Conservation (phyloP, 768 basidiomycete genomes). For the Rubroboletus satanas region DNA sequence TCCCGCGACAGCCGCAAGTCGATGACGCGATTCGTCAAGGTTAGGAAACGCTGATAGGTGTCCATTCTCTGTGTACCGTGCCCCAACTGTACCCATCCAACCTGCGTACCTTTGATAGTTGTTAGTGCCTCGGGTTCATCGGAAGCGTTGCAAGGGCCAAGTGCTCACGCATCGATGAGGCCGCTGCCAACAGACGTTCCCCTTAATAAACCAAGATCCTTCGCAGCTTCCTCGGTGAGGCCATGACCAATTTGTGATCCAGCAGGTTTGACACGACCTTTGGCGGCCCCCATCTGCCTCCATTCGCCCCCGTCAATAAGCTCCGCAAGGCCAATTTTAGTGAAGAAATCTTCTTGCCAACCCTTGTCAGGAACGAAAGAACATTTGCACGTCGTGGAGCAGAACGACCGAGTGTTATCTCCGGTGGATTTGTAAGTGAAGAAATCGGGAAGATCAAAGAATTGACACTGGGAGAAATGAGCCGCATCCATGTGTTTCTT, state of each 20-base stretch:
- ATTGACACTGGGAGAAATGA: constrained; percentile 72
- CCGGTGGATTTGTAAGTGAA: constrained; percentile 90
- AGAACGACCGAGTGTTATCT: constrained; percentile 70
- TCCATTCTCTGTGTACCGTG: constrained; percentile 56
- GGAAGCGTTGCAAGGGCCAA: background rate
- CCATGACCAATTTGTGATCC: constrained; percentile 83
- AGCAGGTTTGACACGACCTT: constrained; percentile 70
- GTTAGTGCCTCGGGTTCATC: background rate
- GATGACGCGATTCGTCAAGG: constrained; percentile 71
- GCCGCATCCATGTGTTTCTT: constrained; percentile 78
- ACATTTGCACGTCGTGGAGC: constrained; percentile 96
- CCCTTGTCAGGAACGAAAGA: constrained; percentile 84
- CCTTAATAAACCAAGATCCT: constrained; percentile 77
- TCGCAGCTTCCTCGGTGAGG: constrained; percentile 71
- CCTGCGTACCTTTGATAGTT: constrained; percentile 69
- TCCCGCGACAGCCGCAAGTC: constrained; percentile 91
- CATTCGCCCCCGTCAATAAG: constrained; percentile 63
- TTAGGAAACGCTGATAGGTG: constrained; percentile 53
- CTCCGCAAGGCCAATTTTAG: constrained; percentile 73
- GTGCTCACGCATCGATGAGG: constrained; percentile 85
- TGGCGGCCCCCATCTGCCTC: constrained; percentile 66
- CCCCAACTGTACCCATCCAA: constrained; percentile 95
- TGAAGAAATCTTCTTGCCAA: constrained; percentile 88
- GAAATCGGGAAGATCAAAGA: constrained; percentile 93
- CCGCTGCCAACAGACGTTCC: constrained; percentile 93